phyloP scores from a whole-genome alignment of 768 basidiomycete species.

The Exidia glandulosa region DNA sequence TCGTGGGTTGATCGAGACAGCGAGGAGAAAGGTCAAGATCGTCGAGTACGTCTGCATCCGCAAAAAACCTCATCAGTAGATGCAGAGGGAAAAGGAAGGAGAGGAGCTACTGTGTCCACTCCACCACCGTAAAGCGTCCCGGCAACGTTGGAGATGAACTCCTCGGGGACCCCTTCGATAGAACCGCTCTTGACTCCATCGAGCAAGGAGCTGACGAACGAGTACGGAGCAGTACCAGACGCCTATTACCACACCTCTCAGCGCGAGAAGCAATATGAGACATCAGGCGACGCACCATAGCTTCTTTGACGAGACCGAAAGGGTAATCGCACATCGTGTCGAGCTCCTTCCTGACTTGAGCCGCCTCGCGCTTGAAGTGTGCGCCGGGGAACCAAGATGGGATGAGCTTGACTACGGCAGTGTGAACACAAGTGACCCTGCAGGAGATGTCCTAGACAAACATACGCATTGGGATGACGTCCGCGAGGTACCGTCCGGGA shows the following conservation, averaged over 20 bases:
- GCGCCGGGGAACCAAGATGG: constrained; percentile 8
- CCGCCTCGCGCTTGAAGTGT: constrained; percentile 2
- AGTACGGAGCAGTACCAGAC: no score
- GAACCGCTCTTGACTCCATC: constrained; percentile 17
- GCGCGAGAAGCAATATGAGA: no score
- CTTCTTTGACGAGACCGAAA: not conserved
- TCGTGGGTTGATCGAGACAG: constrained; percentile 29
- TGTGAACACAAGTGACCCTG: no score
- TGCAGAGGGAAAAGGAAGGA: no score
- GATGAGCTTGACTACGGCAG: constrained; percentile 2
- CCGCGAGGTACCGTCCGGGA: not conserved
- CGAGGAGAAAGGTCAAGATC: constrained; percentile 29
- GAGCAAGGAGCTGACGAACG: no score
- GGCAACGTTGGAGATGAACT: not conserved
- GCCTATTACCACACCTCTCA: no score
- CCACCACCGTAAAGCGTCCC: no score
- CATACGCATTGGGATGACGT: not conserved
- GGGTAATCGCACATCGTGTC: not conserved
- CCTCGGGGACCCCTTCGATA: not conserved
- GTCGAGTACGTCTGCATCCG: constrained; percentile 26
- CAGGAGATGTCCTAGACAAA: no score
- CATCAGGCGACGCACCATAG: not conserved
- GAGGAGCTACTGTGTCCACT: no score
- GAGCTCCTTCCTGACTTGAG: not conserved
- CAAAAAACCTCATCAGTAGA: not conserved